Conservation (phyloP, 2,329 filamentous ascomycete genomes). For the Parastagonospora nodorum region DNA sequence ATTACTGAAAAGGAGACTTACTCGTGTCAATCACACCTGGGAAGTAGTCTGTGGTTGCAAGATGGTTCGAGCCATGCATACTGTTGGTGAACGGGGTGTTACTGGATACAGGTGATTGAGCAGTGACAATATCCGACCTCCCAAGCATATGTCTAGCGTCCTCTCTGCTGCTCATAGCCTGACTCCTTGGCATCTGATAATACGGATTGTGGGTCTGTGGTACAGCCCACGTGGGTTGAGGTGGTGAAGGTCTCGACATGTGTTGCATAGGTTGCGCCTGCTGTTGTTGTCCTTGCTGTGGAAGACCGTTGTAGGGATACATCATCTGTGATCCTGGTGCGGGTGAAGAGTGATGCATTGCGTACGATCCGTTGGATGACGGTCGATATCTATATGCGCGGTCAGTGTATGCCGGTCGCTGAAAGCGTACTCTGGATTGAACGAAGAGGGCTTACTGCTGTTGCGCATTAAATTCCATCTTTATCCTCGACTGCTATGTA, state of each 20-base stretch:
- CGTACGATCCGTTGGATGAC: slow-evolving; percentile 43
- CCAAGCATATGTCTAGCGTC: slow-evolving; percentile 30
- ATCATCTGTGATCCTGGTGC: slow-evolving; percentile 41
- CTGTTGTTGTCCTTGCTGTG: slow-evolving; percentile 33
- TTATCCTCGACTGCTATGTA: slow-evolving; percentile 34
- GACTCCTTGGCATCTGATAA: slow-evolving; percentile 31
- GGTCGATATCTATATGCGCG: slow-evolving; percentile 41
- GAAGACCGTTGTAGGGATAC: slow-evolving; percentile 40
- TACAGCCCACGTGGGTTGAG: slow-evolving; percentile 42
- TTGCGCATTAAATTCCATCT: slow-evolving; percentile 51
- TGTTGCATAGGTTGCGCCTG: slow-evolving; percentile 27
- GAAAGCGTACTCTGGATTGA: slow-evolving; percentile 5
- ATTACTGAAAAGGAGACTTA: slow-evolving; percentile 20
- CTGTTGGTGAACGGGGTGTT: slow-evolving; percentile 24
- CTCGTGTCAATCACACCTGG: slow-evolving; percentile 45
- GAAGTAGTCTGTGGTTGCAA: slow-evolving; percentile 41
- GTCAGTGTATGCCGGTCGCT: slow-evolving; percentile 22
- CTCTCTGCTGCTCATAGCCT: slow-evolving; percentile 29
- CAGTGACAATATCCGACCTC: slow-evolving; percentile 26
- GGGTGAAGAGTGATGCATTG: slow-evolving; percentile 36
- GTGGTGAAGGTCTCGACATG: slow-evolving; percentile 38
- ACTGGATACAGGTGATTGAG: slow-evolving; percentile 32
- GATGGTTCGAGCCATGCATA: slow-evolving; percentile 21
- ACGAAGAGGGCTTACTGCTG: slow-evolving; percentile 41
- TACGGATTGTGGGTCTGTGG: slow-evolving; percentile 42